Conservation (phyloP, 495 filamentous ascomycete species). For the Penicillium parvum region DNA sequence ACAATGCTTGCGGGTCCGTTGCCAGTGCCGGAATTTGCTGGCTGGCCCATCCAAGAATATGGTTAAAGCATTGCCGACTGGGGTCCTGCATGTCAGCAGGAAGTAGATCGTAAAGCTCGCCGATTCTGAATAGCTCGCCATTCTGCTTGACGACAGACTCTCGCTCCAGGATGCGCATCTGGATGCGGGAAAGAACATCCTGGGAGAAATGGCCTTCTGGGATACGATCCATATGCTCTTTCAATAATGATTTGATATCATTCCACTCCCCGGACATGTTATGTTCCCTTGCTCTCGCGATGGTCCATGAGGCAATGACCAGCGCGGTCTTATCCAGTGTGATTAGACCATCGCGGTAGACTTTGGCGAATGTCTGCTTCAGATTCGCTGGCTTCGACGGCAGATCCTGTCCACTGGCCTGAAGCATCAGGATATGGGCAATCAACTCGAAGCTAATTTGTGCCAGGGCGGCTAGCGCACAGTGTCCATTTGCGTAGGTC, state of each 20-base stretch:
- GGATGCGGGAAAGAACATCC: slow-evolving; percentile 27
- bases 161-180: slow-evolving; percentile 35
- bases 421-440: slow-evolving; percentile 36
- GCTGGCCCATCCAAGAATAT: slow-evolving; percentile 14
- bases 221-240: slow-evolving; percentile 29
- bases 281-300: slow-evolving; percentile 33
- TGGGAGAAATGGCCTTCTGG: slow-evolving; percentile 30
- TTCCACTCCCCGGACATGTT: slow-evolving; percentile 26
- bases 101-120: slow-evolving; percentile 31
- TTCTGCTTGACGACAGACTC: slow-evolving; percentile 32
- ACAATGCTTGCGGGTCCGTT: slow-evolving; percentile 18
- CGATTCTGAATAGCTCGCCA: slow-evolving; percentile 36
- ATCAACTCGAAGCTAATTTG: slow-evolving; percentile 44
- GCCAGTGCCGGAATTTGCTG: slow-evolving; percentile 19
- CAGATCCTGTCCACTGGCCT: slow-evolving; percentile 21
- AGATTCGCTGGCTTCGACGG: slow-evolving; percentile 28
- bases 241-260: slow-evolving; percentile 30
- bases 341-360: slow-evolving; percentile 44
- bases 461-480: slow-evolving; percentile 34
- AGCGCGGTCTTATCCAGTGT: slow-evolving; percentile 38
- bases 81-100: slow-evolving; percentile 28
- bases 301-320: slow-evolving; percentile 38
- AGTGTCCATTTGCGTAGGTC: slow-evolving; percentile 35
- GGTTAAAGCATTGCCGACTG: slow-evolving; percentile 22
- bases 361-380: slow-evolving; percentile 38